Evolutionary conservation across 1,284 basidiomycete species (phyloP).

Genomic region (Puccinia horiana): DNA sequence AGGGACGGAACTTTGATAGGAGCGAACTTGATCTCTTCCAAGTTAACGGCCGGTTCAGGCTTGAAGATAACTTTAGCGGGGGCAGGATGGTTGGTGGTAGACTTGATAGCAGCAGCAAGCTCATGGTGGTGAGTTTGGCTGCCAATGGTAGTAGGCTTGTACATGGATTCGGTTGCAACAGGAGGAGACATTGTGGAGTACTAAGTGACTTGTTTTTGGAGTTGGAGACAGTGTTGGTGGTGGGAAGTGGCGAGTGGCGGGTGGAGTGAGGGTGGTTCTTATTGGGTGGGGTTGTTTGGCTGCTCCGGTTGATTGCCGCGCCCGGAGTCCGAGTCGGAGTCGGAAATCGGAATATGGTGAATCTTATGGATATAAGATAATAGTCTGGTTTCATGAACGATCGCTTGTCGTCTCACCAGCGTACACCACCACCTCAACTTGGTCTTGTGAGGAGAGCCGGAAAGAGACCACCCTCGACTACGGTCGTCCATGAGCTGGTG

Average conservation of each 20-base stretch:
- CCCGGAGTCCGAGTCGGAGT: constrained; percentile 20
- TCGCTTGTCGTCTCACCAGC: too few relatives aligned
- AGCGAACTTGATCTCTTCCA: constrained; percentile 39
- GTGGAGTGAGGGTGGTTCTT: neutral
- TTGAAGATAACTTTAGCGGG: constrained; percentile 17
- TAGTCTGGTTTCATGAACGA: too few relatives aligned
- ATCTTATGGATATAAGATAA: too few relatives aligned
- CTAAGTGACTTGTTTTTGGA: neutral
- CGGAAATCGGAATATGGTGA: too few relatives aligned
- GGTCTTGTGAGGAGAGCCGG: too few relatives aligned
- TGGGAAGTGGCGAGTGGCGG: neutral
- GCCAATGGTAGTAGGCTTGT: constrained; percentile 42
- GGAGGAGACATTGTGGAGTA: constrained; percentile 9
- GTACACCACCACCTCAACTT: too few relatives aligned
- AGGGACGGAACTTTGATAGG: constrained; percentile 31
- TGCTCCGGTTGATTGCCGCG: neutral
- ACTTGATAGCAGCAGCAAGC: neutral
- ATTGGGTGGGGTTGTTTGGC: neutral
- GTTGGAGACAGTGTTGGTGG: neutral
- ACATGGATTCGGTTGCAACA: constrained; percentile 22
- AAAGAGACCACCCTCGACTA: too few relatives aligned
- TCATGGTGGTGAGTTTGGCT: neutral
- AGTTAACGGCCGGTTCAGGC: constrained; percentile 35
- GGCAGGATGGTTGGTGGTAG: constrained; percentile 10
- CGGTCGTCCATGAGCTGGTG: too few relatives aligned